These are phyloP conservation scores for Panus rudis DNA, from an alignment of 768 basidiomycete genomes.

Conservation along the genomic window DNA sequence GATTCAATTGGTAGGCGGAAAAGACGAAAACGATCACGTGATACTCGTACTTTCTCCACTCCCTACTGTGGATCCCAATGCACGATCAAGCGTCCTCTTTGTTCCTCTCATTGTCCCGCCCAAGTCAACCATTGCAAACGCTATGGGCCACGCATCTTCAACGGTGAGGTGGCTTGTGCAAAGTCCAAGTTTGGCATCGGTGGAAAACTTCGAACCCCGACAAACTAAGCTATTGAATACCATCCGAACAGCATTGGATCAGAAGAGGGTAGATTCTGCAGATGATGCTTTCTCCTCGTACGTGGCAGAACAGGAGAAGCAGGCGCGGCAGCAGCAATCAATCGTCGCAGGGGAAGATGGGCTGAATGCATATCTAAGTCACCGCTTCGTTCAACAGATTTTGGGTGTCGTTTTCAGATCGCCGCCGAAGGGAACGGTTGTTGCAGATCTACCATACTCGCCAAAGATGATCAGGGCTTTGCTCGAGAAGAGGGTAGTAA, in stretches of 20 bases:
- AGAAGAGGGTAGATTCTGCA: slow-evolving; percentile 42
- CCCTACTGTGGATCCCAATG: slow-evolving; percentile 7
- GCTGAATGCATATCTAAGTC: slow-evolving; percentile 17
- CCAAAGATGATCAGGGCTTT: slow-evolving; percentile 51
- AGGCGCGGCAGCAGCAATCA: neutral
- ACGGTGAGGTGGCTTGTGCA: slow-evolving; percentile 41
- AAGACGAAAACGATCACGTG: slow-evolving; percentile 1
- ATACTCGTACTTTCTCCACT: slow-evolving; percentile 15
- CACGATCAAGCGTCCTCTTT: slow-evolving; percentile 47
- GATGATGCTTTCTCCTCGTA: slow-evolving; percentile 59
- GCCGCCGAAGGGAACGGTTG: slow-evolving; percentile 25
- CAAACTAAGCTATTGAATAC: slow-evolving; percentile 29
- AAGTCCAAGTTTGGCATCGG: slow-evolving; percentile 4
- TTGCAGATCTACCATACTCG: slow-evolving; percentile 34
- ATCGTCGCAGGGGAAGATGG: neutral
- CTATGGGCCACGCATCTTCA: slow-evolving; percentile 45
- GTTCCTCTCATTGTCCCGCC: slow-evolving; percentile 48
- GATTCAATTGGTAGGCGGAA: slow-evolving; percentile 10
- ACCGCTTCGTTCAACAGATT: slow-evolving; percentile 56
- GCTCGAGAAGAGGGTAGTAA: slow-evolving; percentile 49
- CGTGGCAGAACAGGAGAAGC: slow-evolving; percentile 30
- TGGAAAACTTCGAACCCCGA: slow-evolving; percentile 14
- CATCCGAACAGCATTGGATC: slow-evolving; percentile 35
- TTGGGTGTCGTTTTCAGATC: slow-evolving; percentile 44
- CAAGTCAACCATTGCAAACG: slow-evolving; percentile 55